Evolutionary conservation across 2,329 filamentous ascomycete genomes (phyloP).

Genomic region (Xylariaceae sp.): DNA sequence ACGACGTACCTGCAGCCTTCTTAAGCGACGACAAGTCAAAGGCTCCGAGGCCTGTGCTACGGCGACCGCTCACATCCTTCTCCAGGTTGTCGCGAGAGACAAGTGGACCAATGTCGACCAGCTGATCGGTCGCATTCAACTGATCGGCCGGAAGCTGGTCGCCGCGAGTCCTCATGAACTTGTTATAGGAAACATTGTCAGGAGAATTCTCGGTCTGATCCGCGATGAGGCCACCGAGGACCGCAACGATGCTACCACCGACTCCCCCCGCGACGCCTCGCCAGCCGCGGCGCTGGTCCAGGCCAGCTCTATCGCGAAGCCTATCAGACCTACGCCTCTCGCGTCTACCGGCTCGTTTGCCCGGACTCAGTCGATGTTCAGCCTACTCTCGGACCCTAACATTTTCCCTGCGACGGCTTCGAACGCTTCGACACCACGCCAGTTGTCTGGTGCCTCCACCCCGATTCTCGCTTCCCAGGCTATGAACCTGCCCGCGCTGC

Average conservation of each 20-base stretch:
- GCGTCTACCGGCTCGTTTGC: conserved; percentile 60
- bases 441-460: conserved; percentile 46
- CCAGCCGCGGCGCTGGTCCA: conserved; percentile 7
- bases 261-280: conserved; percentile 43
- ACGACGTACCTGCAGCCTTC: conserved; percentile 52
- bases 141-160: conserved; percentile 70
- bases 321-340: conserved; percentile 53
- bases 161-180: conserved; percentile 85
- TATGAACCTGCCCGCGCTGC: conserved; percentile 61
- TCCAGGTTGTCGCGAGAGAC: conserved; percentile 77
- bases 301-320: conserved; percentile 19
- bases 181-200: conserved; percentile 89
- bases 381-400: conserved; percentile 68
- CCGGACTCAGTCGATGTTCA: conserved; percentile 75
- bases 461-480: conserved; percentile 37
- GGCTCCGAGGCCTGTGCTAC: conserved; percentile 85
- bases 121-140: conserved; percentile 73
- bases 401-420: conserved; percentile 45
- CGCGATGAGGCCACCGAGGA: conserved; percentile 85
- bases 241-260: conserved; percentile 58
- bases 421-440: conserved; percentile 43
- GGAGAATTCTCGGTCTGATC: conserved; percentile 83
- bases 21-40: conserved; percentile 86
- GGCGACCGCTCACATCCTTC: conserved; percentile 82
- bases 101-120: conserved; percentile 72